A percentile compares a stretch with the other conserved stretches of the same genome.
phyloP scores from a whole-genome alignment of 495 filamentous ascomycete species.

The Clavariopsis aquatica region DNA sequence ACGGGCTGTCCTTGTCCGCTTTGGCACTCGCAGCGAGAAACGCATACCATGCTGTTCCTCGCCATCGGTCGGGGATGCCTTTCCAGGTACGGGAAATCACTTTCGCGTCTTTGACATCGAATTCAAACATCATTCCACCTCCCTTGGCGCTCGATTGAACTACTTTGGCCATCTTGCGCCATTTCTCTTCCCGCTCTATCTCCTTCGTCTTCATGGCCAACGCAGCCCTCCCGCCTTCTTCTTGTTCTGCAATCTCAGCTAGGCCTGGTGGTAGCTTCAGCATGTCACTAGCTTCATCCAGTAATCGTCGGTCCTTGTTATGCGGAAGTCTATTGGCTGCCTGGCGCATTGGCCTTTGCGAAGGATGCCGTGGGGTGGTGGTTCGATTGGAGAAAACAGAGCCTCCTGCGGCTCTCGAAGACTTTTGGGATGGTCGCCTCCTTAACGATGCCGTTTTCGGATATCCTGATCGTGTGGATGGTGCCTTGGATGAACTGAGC shows the following conservation, averaged over 20 bases:
- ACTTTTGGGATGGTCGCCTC: constrained; percentile 46
- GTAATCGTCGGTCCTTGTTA: constrained; percentile 69
- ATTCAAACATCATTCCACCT: constrained; percentile 86
- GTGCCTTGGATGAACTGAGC: constrained; percentile 51
- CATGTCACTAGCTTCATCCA: constrained; percentile 90
- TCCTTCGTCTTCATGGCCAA: constrained; percentile 75
- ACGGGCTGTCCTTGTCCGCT: constrained; percentile 57
- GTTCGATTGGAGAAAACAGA: constrained; percentile 38
- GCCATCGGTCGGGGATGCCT: constrained; percentile 96
- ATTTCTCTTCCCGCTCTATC: constrained; percentile 84
- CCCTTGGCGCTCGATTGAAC: constrained; percentile 56
- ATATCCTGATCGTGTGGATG: constrained; percentile 39
- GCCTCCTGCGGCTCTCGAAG: constrained; percentile 15
- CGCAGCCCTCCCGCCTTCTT: constrained; percentile 57
- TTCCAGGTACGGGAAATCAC: constrained; percentile 94
- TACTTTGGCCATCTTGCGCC: constrained; percentile 90
- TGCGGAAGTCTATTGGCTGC: constrained; percentile 75
- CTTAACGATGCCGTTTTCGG: constrained; percentile 50
- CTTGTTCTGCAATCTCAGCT: constrained; percentile 60
- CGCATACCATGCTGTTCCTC: constrained; percentile 88
- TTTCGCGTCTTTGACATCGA: constrained; percentile 81
- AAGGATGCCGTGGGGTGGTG: constrained; percentile 20
- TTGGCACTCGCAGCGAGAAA: constrained; percentile 86
- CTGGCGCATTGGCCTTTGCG: constrained; percentile 52
- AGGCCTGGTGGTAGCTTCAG: constrained; percentile 73